phyloP scores from a whole-genome alignment of 352 stramenopile species.

The Pythium guiyangense region DNA sequence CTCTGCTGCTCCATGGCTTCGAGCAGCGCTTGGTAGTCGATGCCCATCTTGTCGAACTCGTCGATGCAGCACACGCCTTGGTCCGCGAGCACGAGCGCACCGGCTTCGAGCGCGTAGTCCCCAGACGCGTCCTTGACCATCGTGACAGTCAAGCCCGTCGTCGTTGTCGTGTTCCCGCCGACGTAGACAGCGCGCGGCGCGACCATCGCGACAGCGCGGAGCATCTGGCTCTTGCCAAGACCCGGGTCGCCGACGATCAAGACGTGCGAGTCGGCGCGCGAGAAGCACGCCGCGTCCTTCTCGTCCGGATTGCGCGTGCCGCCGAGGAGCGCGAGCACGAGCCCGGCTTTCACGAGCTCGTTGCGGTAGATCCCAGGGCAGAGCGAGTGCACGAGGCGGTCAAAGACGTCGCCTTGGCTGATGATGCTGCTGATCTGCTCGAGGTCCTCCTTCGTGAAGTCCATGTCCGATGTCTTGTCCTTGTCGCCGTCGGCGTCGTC shows the following conservation, averaged over 20 bases:
- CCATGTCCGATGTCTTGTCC: constrained; percentile 51
- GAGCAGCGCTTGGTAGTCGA: constrained; percentile 89
- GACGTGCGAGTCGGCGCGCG: constrained; percentile 93
- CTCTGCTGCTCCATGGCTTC: constrained; percentile 99
- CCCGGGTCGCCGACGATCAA: constrained; percentile 95
- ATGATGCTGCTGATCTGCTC: constrained; percentile 89
- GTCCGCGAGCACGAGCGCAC: constrained; percentile 92
- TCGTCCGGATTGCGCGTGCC: constrained; percentile 80
- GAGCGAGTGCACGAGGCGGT: constrained; percentile 92
- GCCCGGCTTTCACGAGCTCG: constrained; percentile 95
- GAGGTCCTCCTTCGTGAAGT: constrained; percentile 90
- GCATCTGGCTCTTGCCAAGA: constrained; percentile 96
- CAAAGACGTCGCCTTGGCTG: constrained; percentile 88
- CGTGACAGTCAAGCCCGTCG: constrained; percentile 95
- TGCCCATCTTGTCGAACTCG: constrained; percentile 98
- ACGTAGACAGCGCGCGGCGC: constrained; percentile 95
- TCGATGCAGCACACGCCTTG: constrained; percentile 97
- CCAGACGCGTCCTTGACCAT: constrained; percentile 93
- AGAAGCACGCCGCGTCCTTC: constrained; percentile 53
- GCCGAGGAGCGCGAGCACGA: constrained; percentile 94
- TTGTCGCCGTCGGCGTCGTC: constrained; percentile 38
- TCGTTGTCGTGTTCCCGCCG: constrained; percentile 95
- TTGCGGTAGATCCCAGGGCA: constrained; percentile 97
- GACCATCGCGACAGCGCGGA: constrained; percentile 88
- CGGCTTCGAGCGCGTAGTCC: constrained; percentile 90